A percentile compares a stretch with the other conserved stretches of the same genome.
These are phyloP conservation scores for Yamadazyma sp. DNA, from an alignment of 805 yeast genomes.

Conservation along the genomic window DNA sequence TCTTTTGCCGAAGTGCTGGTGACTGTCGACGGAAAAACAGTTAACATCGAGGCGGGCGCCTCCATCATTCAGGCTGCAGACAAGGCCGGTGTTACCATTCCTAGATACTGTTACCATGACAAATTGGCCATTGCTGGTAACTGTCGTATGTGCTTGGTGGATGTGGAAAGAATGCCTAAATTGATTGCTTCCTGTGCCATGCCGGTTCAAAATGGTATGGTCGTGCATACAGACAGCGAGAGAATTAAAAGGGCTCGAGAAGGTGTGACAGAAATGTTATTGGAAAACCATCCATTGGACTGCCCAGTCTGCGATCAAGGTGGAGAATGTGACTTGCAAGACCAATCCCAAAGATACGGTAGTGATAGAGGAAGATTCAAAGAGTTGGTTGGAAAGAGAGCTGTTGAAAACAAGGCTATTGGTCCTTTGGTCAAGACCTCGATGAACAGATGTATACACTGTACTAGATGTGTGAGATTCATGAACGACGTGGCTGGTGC, in stretches of 20 bases:
- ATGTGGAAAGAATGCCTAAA: slow-evolving; percentile 85
- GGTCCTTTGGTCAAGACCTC: slow-evolving; percentile 89
- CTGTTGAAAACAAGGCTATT: slow-evolving; percentile 86
- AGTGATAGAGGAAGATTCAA: slow-evolving; percentile 82
- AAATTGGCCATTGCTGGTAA: slow-evolving; percentile 89
- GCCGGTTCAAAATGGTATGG: slow-evolving; percentile 91
- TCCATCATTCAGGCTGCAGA: slow-evolving; percentile 90
- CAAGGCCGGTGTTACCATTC: slow-evolving; percentile 84
- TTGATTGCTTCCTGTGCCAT: slow-evolving; percentile 88
- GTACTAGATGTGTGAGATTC: slow-evolving; percentile 88
- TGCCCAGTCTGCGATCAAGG: slow-evolving; percentile 95
- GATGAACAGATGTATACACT: slow-evolving; percentile 90
- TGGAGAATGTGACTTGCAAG: slow-evolving; percentile 92
- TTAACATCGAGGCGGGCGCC: slow-evolving; percentile 80
- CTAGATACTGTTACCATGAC: slow-evolving; percentile 90
- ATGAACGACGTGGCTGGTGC: slow-evolving; percentile 92
- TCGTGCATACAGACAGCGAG: slow-evolving; percentile 74
- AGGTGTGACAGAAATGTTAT: slow-evolving; percentile 85
- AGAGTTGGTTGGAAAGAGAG: slow-evolving; percentile 82
- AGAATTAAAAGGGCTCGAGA: slow-evolving; percentile 81
- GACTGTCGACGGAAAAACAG: slow-evolving; percentile 69
- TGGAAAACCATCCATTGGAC: slow-evolving; percentile 88
- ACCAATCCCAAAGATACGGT: slow-evolving; percentile 81
- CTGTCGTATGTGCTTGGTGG: slow-evolving; percentile 91
- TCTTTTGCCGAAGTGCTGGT: slow-evolving; percentile 54